These are phyloP conservation scores for Paspalum notatum DNA, from an alignment of 176 grass and related monocot genomes.

Conservation along the genomic window DNA sequence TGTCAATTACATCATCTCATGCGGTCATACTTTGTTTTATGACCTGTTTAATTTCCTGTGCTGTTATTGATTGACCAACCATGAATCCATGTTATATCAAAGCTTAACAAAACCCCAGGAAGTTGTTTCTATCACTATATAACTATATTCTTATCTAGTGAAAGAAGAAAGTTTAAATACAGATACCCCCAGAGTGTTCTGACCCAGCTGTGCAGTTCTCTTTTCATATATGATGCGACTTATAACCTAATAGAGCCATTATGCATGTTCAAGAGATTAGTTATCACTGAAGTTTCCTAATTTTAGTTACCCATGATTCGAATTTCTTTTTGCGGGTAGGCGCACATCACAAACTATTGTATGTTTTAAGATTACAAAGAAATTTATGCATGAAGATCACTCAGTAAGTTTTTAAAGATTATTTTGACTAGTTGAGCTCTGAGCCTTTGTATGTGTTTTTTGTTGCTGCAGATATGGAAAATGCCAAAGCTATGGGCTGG, in stretches of 20 bases:
- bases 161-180: conserved; percentile 20
- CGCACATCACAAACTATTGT: conserved; percentile 26
- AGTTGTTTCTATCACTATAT: conserved; percentile 4
- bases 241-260: background rate
- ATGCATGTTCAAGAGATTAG: background rate
- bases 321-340: background rate
- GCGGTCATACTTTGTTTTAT: conserved; percentile 30
- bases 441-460: conserved; percentile 8
- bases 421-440: conserved; percentile 15
- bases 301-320: background rate
- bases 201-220: background rate
- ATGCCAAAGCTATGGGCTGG: conserved; percentile 95
- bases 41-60: background rate
- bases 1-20: conserved; percentile 4
- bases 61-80: conserved; percentile 22
- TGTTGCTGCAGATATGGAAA: conserved; percentile 88
- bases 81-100: background rate
- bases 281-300: background rate
- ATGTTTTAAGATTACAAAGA: conserved; percentile 14
- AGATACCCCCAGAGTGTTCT: background rate
- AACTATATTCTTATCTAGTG: conserved; percentile 6
- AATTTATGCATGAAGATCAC: conserved; percentile 3
- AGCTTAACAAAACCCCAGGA: background rate
- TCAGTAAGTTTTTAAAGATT: background rate
- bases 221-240: conserved; percentile 22